Conservation (phyloP, 768 basidiomycete genomes). For the Rhizopogon vinicolor region DNA sequence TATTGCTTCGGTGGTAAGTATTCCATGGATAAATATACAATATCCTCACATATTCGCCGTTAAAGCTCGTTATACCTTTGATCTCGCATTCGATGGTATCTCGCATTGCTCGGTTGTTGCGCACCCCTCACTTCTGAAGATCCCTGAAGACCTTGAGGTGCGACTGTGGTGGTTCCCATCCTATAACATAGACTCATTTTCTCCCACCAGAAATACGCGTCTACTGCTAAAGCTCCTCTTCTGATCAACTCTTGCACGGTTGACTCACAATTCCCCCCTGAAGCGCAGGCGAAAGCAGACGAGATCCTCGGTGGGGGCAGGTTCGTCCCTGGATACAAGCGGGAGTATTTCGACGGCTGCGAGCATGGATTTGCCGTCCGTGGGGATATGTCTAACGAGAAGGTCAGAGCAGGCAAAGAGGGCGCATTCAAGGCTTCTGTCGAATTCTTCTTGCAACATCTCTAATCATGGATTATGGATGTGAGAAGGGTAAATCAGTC, state of each 20-base stretch:
- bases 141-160: constrained; percentile 36
- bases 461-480: constrained; percentile 29
- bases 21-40: background rate
- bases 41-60: background rate
- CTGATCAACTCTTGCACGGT: constrained; percentile 38
- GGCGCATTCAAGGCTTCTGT: constrained; percentile 56
- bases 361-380: constrained; percentile 52
- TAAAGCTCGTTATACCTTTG: constrained; percentile 36
- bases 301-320: constrained; percentile 34
- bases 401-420: constrained; percentile 57
- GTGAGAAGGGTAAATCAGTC: constrained; percentile 26
- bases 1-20: constrained; percentile 37
- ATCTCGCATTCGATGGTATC: constrained; percentile 38
- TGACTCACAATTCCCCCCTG: constrained; percentile 28
- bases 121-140: constrained; percentile 42
- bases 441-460: constrained; percentile 43
- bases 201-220: too few relatives aligned
- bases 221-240: constrained; percentile 27
- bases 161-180: background rate
- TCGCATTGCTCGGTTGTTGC: constrained; percentile 35
- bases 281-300: constrained; percentile 29
- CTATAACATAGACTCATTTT: background rate
- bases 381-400: constrained; percentile 40
- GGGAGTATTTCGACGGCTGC: constrained; percentile 43
- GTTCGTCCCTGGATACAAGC: constrained; percentile 40